A percentile compares a stretch with the other conserved stretches of the same genome.
These are phyloP conservation scores for Brassica nigra DNA, from an alignment of 345 rosid species.

Conservation along the genomic window DNA sequence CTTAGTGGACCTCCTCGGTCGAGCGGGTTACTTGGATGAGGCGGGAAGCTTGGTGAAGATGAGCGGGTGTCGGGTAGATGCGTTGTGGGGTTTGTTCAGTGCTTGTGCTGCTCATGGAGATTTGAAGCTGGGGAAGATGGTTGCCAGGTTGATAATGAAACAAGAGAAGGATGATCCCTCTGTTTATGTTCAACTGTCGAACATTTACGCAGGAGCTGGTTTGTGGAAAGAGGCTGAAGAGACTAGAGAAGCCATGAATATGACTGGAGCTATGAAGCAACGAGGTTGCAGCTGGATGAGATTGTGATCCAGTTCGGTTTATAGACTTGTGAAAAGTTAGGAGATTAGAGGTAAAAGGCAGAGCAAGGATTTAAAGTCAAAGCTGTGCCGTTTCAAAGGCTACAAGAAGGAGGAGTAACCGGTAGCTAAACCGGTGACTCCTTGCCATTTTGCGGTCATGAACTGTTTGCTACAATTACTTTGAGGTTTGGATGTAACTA, in stretches of 20 bases:
- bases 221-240: constrained; percentile 79
- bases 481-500: too few relatives aligned
- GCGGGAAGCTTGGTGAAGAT: constrained; percentile 46
- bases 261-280: constrained; percentile 53
- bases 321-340: neutral
- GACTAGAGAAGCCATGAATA: constrained; percentile 47
- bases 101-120: constrained; percentile 55
- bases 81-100: constrained; percentile 65
- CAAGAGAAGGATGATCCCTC: neutral
- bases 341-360: neutral
- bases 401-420: too few relatives aligned
- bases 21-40: constrained; percentile 74
- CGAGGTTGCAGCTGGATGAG: constrained; percentile 72
- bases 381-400: too few relatives aligned
- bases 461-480: too few relatives aligned
- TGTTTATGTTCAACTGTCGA: constrained; percentile 64
- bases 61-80: neutral
- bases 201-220: constrained; percentile 74
- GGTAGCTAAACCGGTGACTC: too few relatives aligned
- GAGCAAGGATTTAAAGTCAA: too few relatives aligned
- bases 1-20: constrained; percentile 71
- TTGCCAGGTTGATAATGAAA: neutral
- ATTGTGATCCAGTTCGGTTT: constrained; percentile 25
- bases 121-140: constrained; percentile 1
- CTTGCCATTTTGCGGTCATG: too few relatives aligned